Evolutionary conservation across 306 rosid species (phyloP).

Genomic region (Trifolium subterraneum): DNA sequence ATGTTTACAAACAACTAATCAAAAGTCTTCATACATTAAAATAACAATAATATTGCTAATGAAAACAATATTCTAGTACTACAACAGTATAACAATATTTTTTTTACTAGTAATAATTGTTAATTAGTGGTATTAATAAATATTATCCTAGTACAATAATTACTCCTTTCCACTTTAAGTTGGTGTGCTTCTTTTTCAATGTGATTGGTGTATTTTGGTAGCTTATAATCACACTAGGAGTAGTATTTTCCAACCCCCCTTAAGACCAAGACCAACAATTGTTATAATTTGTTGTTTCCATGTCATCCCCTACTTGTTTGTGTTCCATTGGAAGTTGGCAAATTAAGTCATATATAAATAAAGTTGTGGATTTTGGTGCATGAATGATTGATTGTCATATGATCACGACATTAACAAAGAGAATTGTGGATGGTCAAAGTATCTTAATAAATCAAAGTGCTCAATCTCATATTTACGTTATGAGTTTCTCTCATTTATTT

Average conservation of each 20-base stretch:
- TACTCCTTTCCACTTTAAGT: neutral
- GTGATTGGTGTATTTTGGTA: conserved; percentile 2
- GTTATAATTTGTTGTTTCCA: conserved; percentile 35
- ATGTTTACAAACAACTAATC: neutral
- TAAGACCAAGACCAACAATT: conserved; percentile 14
- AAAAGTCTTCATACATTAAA: neutral
- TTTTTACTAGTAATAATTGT: neutral
- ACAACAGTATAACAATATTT: neutral
- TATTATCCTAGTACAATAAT: neutral
- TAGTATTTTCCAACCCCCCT: conserved; percentile 2
- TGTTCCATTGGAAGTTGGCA: conserved; percentile 33
- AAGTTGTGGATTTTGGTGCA: neutral
- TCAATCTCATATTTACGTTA: too few species aligned
- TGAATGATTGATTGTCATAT: too few species aligned
- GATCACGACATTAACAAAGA: too few species aligned
- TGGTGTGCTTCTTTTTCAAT: conserved; percentile 32
- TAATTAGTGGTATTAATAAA: neutral
- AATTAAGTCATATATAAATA: neutral
- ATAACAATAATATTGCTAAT: neutral
- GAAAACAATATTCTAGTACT: neutral
- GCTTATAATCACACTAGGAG: too few species aligned
- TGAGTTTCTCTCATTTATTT: too few species aligned
- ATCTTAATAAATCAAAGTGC: too few species aligned
- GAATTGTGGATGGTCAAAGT: too few species aligned
- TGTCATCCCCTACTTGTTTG: conserved; percentile 33